These are phyloP conservation scores for Fusarium coicis DNA, from an alignment of 2,329 filamentous ascomycete species.

Conservation along the genomic window DNA sequence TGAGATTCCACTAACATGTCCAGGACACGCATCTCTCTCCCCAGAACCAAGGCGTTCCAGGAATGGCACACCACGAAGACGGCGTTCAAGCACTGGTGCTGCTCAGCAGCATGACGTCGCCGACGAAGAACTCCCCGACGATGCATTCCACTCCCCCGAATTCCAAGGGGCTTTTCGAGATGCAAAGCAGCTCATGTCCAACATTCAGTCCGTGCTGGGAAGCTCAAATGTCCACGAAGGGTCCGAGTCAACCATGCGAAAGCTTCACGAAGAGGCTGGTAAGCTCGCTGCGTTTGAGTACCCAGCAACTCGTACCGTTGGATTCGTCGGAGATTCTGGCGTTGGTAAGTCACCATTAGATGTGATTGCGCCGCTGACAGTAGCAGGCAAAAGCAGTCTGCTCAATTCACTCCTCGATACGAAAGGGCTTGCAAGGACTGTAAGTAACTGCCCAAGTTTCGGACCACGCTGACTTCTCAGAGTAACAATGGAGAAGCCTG, in stretches of 20 bases:
- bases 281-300: slow-evolving; percentile 51
- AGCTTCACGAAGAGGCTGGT: slow-evolving; percentile 48
- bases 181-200: slow-evolving; percentile 48
- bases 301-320: slow-evolving; percentile 54
- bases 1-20: neutral
- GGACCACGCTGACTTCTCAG: slow-evolving; percentile 41
- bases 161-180: slow-evolving; percentile 51
- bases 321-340: slow-evolving; percentile 61
- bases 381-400: slow-evolving; percentile 59
- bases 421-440: slow-evolving; percentile 53
- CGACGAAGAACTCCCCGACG: slow-evolving; percentile 49
- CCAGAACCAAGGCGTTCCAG: slow-evolving; percentile 9
- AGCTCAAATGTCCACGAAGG: slow-evolving; percentile 50
- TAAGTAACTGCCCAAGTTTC: slow-evolving; percentile 41
- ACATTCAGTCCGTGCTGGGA: slow-evolving; percentile 48
- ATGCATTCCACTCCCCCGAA: slow-evolving; percentile 49
- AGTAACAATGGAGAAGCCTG: slow-evolving; percentile 58
- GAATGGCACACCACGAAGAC: neutral
- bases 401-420: slow-evolving; percentile 60
- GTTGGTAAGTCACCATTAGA: slow-evolving; percentile 48
- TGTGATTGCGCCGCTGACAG: neutral
- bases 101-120: slow-evolving; percentile 34
- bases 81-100: slow-evolving; percentile 18
- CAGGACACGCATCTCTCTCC: slow-evolving; percentile 11
- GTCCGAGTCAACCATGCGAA: slow-evolving; percentile 52